These are phyloP conservation scores for Aspergillus kassunensis DNA, from an alignment of 495 filamentous ascomycete genomes.

Conservation along the genomic window DNA sequence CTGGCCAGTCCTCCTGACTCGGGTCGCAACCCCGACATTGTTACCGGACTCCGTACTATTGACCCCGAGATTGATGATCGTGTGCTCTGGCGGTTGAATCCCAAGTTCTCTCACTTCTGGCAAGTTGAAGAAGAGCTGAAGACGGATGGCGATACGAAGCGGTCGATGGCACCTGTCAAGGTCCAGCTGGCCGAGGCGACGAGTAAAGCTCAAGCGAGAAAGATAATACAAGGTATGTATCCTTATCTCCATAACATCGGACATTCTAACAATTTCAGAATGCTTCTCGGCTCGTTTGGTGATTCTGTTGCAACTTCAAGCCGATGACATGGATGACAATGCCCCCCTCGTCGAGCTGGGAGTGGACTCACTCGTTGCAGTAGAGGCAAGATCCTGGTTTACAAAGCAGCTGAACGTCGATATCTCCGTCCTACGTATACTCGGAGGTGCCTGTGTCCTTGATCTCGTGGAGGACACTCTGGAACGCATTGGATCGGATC, in stretches of 20 bases:
- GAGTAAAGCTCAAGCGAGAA: not conserved
- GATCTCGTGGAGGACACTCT: not conserved
- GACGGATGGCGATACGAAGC: no score
- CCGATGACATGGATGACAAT: not conserved
- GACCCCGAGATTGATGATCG: not conserved
- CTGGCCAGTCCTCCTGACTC: not conserved
- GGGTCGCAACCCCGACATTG: not conserved
- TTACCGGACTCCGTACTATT: not conserved
- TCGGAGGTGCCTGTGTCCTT: not conserved
- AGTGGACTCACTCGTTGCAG: slow-evolving; percentile 48
- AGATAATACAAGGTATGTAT: not conserved
- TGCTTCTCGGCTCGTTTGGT: not conserved
- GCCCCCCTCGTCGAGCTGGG: slow-evolving; percentile 27
- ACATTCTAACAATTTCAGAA: no score
- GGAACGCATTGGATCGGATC: no score
- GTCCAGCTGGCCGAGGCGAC: no score
- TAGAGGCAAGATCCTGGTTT: slow-evolving; percentile 45
- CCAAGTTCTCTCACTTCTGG: not conserved
- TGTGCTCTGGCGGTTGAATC: not conserved
- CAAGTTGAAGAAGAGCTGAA: no score
- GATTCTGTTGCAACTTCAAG: not conserved
- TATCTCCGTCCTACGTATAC: slow-evolving; percentile 1
- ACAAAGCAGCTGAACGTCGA: slow-evolving; percentile 33
- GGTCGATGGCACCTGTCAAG: no score
- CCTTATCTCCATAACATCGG: no score